These are phyloP conservation scores for Pseudocercospora eumusae DNA, from an alignment of 2,329 filamentous ascomycete species.

Conservation along the genomic window DNA sequence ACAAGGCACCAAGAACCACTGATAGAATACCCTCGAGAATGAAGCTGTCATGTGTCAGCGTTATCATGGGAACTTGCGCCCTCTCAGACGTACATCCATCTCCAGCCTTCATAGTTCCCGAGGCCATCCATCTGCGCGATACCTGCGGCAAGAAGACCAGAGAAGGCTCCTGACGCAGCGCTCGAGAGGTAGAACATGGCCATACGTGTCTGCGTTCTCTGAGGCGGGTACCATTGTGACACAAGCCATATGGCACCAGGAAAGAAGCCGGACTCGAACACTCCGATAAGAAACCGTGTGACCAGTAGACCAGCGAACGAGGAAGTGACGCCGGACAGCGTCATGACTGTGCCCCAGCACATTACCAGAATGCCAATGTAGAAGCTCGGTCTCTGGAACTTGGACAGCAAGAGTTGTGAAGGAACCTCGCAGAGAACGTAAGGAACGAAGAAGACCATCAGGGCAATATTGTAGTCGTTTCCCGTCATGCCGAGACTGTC, in stretches of 20 bases:
- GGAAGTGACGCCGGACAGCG: constrained; percentile 61
- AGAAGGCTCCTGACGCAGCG: constrained; percentile 30
- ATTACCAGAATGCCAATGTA: constrained; percentile 34
- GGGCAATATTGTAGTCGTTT: constrained; percentile 52
- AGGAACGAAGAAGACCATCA: constrained; percentile 56
- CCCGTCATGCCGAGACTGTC: constrained; percentile 48
- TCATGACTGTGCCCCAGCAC: constrained; percentile 28
- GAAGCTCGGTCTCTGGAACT: constrained; percentile 41
- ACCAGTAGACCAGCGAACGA: constrained; percentile 72
- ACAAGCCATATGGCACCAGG: constrained; percentile 42
- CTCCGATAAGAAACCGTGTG: constrained; percentile 79
- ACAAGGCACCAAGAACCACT: constrained; percentile 51
- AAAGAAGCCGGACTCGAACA: constrained; percentile 67
- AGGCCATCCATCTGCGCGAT: constrained; percentile 43
- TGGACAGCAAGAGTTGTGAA: constrained; percentile 29
- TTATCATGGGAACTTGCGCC: no score
- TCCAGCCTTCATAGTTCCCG: constrained; percentile 44
- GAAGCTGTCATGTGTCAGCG: constrained; percentile 14
- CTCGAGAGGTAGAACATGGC: constrained; percentile 28
- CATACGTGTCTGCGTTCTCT: constrained; percentile 27
- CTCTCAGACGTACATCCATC: constrained; percentile 48
- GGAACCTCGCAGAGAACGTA: constrained; percentile 45
- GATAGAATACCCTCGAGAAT: constrained; percentile 59
- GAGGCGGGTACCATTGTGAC: constrained; percentile 30
- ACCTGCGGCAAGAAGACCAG: constrained; percentile 30